Evolutionary conservation across 23 red algal genomes (phyloP).

Genomic region (Pyropia yezoensis): DNA sequence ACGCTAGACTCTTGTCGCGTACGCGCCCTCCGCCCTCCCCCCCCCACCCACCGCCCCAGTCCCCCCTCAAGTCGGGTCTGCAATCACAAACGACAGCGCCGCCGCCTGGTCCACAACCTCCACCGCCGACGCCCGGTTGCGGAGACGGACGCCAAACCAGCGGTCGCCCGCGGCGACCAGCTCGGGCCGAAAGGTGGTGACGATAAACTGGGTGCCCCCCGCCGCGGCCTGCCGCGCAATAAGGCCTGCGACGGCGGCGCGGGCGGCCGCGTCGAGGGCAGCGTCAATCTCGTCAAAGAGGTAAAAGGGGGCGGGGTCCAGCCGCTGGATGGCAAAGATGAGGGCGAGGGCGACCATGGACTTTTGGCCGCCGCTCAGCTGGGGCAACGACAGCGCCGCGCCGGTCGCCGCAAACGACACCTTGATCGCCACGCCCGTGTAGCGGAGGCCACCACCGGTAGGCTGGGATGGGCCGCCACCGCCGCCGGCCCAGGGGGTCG

Average conservation of each 20-base stretch:
- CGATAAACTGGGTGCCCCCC: slow-evolving; percentile 71
- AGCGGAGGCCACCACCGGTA: slow-evolving; percentile 22
- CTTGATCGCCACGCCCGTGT: slow-evolving; percentile 86
- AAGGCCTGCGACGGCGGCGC: slow-evolving; percentile 63
- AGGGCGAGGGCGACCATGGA: slow-evolving; percentile 89
- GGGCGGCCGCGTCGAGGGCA: slow-evolving; percentile 80
- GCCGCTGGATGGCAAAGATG: slow-evolving; percentile 92
- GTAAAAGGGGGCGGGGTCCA: slow-evolving; percentile 97
- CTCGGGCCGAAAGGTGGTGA: slow-evolving; percentile 96
- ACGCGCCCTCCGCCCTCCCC: too few species aligned
- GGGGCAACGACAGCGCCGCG: slow-evolving; percentile 49
- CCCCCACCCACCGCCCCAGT: neutral
- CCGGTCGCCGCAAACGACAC: slow-evolving; percentile 65
- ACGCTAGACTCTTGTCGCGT: too few species aligned
- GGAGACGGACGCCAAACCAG: slow-evolving; percentile 83
- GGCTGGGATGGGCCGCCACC: neutral
- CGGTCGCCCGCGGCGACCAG: slow-evolving; percentile 78
- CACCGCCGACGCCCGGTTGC: slow-evolving; percentile 47
- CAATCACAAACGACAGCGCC: slow-evolving; percentile 75
- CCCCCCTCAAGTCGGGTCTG: slow-evolving; percentile 14
- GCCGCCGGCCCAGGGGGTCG: neutral
- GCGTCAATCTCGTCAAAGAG: slow-evolving; percentile 99
- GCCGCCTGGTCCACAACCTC: slow-evolving; percentile 60
- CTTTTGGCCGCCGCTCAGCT: slow-evolving; percentile 92
- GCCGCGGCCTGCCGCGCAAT: slow-evolving; percentile 50